Conservation (phyloP, 345 rosid species). For the Hypericum androsaemum region DNA sequence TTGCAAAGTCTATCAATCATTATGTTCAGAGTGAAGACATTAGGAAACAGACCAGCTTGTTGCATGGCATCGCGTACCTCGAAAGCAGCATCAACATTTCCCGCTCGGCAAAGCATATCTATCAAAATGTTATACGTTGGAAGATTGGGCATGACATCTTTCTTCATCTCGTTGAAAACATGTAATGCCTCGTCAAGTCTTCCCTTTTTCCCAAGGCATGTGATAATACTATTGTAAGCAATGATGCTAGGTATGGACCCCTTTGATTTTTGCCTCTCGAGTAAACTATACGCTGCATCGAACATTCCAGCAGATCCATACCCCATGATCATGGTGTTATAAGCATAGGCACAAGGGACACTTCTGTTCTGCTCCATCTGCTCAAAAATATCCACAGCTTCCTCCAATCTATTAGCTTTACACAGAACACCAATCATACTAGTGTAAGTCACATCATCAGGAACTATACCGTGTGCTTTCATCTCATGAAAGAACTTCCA, state of each 20-base stretch:
- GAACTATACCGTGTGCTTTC: slow-evolving; percentile 50
- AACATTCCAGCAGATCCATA: slow-evolving; percentile 83
- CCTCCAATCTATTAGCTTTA: slow-evolving; percentile 63
- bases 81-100: slow-evolving; percentile 55
- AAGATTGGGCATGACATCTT: slow-evolving; percentile 69
- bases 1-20: slow-evolving; percentile 93
- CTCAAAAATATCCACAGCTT: slow-evolving; percentile 83
- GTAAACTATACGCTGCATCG: slow-evolving; percentile 61
- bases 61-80: slow-evolving; percentile 71
- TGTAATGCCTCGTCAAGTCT: slow-evolving; percentile 54
- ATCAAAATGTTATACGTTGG: slow-evolving; percentile 69
- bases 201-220: slow-evolving; percentile 73
- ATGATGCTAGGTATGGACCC: slow-evolving; percentile 86
- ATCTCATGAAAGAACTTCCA: slow-evolving; percentile 97
- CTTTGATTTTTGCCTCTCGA: slow-evolving; percentile 76
- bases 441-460: slow-evolving; percentile 89
- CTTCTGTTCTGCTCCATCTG: slow-evolving; percentile 50
- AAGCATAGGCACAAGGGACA: slow-evolving; percentile 87
- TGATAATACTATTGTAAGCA: slow-evolving; percentile 82
- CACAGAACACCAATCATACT: slow-evolving; percentile 89
- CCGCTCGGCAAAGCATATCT: slow-evolving; percentile 74
- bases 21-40: slow-evolving; percentile 73
- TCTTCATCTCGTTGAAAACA: slow-evolving; percentile 75
- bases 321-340: slow-evolving; percentile 95
- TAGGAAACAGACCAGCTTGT: slow-evolving; percentile 76